Conservation (phyloP, 2,329 filamentous ascomycete species). For the Curvularia lunata region DNA sequence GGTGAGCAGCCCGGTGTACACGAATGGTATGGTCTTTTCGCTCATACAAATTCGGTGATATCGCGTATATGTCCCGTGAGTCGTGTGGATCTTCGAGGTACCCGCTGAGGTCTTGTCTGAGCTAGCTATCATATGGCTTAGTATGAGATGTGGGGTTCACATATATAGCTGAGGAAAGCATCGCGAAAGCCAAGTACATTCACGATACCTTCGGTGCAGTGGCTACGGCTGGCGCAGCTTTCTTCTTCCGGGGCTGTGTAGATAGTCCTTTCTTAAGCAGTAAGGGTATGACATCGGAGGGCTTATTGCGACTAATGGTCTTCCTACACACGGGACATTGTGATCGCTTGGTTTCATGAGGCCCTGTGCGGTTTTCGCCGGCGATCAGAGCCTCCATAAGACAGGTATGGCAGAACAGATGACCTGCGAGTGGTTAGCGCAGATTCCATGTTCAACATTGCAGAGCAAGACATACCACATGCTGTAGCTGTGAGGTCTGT, state of each 20-base stretch:
- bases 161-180: constrained; percentile 7
- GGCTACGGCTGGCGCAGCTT: constrained; percentile 15
- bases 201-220: constrained; percentile 29
- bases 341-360: constrained; percentile 51
- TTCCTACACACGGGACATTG: constrained; percentile 59
- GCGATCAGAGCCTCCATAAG: constrained; percentile 66
- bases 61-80: not conserved
- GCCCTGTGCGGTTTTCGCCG: constrained; percentile 58
- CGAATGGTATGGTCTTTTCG: fast-evolving
- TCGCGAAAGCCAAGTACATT: constrained; percentile 22
- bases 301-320: constrained; percentile 49
- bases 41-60: not conserved
- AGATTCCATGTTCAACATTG: too few species aligned
- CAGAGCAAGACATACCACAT: constrained; percentile 59
- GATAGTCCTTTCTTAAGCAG: constrained; percentile 50
- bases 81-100: not conserved
- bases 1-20: not conserved
- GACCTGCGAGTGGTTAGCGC: constrained; percentile 52
- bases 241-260: constrained; percentile 45
- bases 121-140: constrained; percentile 6
- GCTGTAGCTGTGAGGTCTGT: constrained; percentile 65
- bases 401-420: constrained; percentile 69
- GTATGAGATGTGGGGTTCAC: not conserved
- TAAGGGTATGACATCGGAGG: constrained; percentile 51
- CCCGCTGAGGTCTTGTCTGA: not conserved